phyloP scores from a whole-genome alignment of 441 rosid species.

The Hura crepitans region DNA sequence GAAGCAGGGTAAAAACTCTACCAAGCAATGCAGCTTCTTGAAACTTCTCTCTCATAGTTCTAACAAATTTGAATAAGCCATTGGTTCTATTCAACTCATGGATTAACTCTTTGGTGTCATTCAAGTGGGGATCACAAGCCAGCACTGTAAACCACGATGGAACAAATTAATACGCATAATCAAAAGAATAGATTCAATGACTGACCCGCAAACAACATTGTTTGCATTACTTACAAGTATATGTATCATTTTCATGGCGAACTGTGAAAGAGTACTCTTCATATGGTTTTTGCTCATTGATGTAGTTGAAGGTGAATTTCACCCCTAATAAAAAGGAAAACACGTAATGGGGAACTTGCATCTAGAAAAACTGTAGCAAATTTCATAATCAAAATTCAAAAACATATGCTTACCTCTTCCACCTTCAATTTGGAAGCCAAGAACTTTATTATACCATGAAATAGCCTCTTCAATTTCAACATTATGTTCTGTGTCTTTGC shows the following conservation, averaged over 20 bases:
- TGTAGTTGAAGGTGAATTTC: conserved; percentile 61
- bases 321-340: conserved; percentile 50
- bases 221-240: conserved; percentile 49
- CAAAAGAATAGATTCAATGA: conserved; percentile 1
- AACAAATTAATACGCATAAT: neutral
- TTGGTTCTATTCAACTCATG: conserved; percentile 58
- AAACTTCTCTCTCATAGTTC: conserved; percentile 64
- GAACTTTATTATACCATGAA: conserved; percentile 69
- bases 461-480: conserved; percentile 57
- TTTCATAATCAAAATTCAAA: neutral
- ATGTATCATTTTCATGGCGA: conserved; percentile 59
- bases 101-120: conserved; percentile 50
- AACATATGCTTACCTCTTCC: conserved; percentile 54
- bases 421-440: conserved; percentile 74
- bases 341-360: conserved; percentile 11
- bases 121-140: conserved; percentile 65
- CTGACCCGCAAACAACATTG: conserved; percentile 1
- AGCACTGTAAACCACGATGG: conserved; percentile 49
- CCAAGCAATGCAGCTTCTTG: conserved; percentile 48
- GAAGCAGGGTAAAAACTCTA: conserved; percentile 24
- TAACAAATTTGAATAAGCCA: conserved; percentile 65
- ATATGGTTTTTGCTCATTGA: conserved; percentile 45
- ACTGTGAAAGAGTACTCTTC: conserved; percentile 52
- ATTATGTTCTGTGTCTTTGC: conserved; percentile 34
- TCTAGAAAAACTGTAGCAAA: conserved; percentile 8